phyloP scores from a whole-genome alignment of 148 eudicot species.

The Rhododendron williamsianum region DNA sequence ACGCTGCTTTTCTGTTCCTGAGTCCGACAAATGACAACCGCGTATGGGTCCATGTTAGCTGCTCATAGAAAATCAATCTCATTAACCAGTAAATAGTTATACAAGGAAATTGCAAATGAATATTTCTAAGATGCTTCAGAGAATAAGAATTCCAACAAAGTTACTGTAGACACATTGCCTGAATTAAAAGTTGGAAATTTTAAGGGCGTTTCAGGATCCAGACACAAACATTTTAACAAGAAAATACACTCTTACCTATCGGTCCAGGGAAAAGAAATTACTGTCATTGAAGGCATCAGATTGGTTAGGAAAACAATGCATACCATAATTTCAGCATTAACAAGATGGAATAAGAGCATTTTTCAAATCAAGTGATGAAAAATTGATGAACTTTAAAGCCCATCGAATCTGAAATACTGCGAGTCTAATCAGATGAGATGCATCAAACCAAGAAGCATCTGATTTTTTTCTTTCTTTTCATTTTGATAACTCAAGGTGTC shows the following conservation, averaged over 20 bases:
- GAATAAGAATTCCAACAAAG: background rate
- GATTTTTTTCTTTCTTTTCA: background rate
- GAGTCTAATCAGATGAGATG: background rate
- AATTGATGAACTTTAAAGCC: background rate
- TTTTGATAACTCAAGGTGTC: no score
- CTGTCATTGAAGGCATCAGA: background rate
- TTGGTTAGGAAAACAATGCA: background rate
- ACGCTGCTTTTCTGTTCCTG: slow-evolving; percentile 79
- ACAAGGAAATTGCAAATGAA: background rate
- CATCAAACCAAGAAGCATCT: background rate
- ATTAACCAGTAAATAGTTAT: background rate
- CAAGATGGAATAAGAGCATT: background rate
- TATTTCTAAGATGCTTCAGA: background rate
- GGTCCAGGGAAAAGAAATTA: background rate
- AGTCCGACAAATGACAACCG: slow-evolving; percentile 48
- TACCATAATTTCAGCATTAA: background rate
- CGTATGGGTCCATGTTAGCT: slow-evolving; percentile 79
- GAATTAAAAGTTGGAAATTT: background rate
- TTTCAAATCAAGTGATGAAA: background rate
- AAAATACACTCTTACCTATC: background rate
- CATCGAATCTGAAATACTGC: background rate
- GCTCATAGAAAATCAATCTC: slow-evolving; percentile 12
- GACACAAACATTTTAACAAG: background rate
- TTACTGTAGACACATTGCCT: background rate
- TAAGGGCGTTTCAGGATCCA: background rate